Evolutionary conservation across 352 stramenopile species (phyloP).

Genomic region (Phytophthora citrophthora): DNA sequence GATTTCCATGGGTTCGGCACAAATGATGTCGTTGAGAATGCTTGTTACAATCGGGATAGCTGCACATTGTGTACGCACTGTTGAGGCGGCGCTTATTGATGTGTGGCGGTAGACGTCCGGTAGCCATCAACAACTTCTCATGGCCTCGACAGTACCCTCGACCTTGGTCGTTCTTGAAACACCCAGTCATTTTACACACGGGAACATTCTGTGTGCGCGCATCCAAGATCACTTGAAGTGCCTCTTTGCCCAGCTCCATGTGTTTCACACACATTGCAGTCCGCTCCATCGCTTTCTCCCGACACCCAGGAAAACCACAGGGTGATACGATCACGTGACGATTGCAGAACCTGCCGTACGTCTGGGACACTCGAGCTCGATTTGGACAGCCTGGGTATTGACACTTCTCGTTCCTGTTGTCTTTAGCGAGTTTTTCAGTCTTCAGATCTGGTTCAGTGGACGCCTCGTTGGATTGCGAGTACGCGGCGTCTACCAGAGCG

Average conservation of each 20-base stretch:
- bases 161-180: conserved; percentile 90
- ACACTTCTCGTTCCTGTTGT: conserved; percentile 67
- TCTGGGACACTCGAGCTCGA: conserved; percentile 74
- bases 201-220: conserved; percentile 78
- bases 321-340: conserved; percentile 86
- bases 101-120: conserved; percentile 67
- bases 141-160: conserved; percentile 85
- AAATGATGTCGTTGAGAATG: conserved; percentile 88
- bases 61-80: conserved; percentile 91
- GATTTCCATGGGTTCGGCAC: conserved; percentile 86
- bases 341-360: conserved; percentile 88
- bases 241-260: conserved; percentile 68
- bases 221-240: conserved; percentile 68
- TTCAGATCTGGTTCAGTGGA: conserved; percentile 55
- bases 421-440: conserved; percentile 60
- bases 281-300: conserved; percentile 69
- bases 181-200: conserved; percentile 75
- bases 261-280: conserved; percentile 81
- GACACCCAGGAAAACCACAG: conserved; percentile 86
- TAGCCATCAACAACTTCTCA: conserved; percentile 89
- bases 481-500: conserved; percentile 41
- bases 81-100: conserved; percentile 89
- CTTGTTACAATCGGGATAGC: conserved; percentile 81
- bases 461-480: conserved; percentile 48
- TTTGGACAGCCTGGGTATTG: conserved; percentile 83